phyloP scores from a whole-genome alignment of 2,329 filamentous ascomycete species.

The Cyanodermella asteris region DNA sequence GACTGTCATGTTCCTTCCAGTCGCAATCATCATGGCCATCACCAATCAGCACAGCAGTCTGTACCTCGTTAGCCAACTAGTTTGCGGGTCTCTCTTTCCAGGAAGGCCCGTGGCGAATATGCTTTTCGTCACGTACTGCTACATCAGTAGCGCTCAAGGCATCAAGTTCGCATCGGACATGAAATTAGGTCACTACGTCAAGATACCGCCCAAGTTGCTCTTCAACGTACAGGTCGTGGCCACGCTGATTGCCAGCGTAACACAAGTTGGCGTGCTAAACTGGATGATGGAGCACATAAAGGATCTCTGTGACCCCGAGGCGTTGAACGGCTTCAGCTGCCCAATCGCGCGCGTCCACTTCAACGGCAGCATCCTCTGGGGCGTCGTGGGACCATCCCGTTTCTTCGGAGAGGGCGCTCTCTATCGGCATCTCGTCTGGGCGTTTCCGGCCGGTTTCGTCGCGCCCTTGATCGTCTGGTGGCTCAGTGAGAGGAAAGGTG shows the following conservation, averaged over 20 bases:
- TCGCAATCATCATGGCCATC: constrained; percentile 82
- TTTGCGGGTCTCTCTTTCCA: constrained; percentile 63
- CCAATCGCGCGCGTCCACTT: constrained; percentile 76
- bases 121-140: constrained; percentile 83
- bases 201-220: constrained; percentile 37
- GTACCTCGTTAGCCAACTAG: constrained; percentile 67
- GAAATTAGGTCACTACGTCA: constrained; percentile 46
- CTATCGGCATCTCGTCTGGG: constrained; percentile 60
- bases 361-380: constrained; percentile 78
- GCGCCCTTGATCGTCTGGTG: constrained; percentile 56
- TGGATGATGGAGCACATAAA: constrained; percentile 72
- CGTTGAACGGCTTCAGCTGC: constrained; percentile 74
- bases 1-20: constrained; percentile 65
- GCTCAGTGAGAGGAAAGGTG: constrained; percentile 35
- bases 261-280: constrained; percentile 66
- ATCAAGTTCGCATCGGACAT: constrained; percentile 76
- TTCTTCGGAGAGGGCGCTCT: constrained; percentile 61
- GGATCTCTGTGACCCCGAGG: constrained; percentile 53
- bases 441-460: constrained; percentile 55
- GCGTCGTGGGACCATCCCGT: constrained; percentile 59
- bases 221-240: constrained; percentile 38
- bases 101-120: constrained; percentile 77
- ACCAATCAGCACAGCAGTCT: constrained; percentile 77
- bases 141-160: constrained; percentile 71
- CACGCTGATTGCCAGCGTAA: constrained; percentile 48